A percentile compares a stretch with the other conserved stretches of the same genome.
phyloP scores from a whole-genome alignment of 73 alveolate species.

The Paraurostyla sp. region DNA sequence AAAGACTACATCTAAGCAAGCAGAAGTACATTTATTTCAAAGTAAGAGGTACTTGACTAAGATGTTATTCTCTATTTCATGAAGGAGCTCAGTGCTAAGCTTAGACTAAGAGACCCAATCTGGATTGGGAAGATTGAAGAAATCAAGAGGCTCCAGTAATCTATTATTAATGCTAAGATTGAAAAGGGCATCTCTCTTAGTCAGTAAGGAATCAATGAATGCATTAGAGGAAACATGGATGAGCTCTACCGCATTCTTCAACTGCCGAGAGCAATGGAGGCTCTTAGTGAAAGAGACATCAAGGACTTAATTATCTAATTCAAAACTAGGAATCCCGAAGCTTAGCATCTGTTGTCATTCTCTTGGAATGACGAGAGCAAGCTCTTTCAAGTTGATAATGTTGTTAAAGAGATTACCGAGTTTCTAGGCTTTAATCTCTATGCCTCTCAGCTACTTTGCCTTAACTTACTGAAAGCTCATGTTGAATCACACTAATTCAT shows the following conservation, averaged over 20 bases:
- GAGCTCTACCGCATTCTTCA: background rate
- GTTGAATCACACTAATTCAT: background rate
- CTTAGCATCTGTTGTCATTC: background rate
- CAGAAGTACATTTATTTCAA: background rate
- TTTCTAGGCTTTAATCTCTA: background rate
- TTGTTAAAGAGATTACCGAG: background rate
- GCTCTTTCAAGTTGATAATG: background rate
- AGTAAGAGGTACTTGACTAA: background rate
- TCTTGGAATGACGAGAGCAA: background rate
- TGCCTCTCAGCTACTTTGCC: background rate
- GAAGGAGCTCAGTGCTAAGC: background rate
- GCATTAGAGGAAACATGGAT: background rate
- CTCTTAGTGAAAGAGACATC: background rate
- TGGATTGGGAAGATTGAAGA: constrained; percentile 5
- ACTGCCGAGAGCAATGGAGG: constrained; percentile 22
- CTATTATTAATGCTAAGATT: background rate
- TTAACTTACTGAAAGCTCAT: background rate
- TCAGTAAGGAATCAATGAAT: background rate
- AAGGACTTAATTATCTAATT: background rate
- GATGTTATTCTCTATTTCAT: background rate
- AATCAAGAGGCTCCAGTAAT: background rate
- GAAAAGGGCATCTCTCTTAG: background rate
- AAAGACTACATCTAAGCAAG: background rate
- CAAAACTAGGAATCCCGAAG: background rate
- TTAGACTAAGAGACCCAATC: background rate